A percentile compares a stretch with the other conserved stretches of the same genome.
Conservation (phyloP, 1,284 basidiomycete genomes). For the Cryptococcus neoformans region DNA sequence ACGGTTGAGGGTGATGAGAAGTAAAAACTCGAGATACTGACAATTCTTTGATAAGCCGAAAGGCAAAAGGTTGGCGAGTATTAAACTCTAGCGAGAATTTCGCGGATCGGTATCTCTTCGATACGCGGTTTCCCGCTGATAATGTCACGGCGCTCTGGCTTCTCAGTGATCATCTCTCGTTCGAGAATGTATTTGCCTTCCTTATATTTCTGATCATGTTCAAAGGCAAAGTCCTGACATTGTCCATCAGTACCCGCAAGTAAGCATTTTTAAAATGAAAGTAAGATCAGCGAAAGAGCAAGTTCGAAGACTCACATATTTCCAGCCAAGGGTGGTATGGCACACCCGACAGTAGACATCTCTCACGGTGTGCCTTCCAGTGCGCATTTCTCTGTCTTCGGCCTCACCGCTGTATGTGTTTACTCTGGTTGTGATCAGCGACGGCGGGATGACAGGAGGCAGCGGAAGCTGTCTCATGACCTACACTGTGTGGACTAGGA, state of each 20-base stretch:
- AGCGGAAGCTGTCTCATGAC: constrained; percentile 37
- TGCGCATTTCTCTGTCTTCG: constrained; percentile 92
- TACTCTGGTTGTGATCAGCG: constrained; percentile 70
- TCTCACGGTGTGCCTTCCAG: constrained; percentile 91
- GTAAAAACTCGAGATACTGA: too few species aligned
- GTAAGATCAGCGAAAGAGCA: neutral
- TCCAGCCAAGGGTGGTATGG: constrained; percentile 50
- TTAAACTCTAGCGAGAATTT: constrained; percentile 1
- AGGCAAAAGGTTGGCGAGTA: neutral
- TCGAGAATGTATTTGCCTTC: constrained; percentile 98
- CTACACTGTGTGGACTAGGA: constrained; percentile 88
- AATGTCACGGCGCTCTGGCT: constrained; percentile 30
- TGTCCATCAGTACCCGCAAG: neutral
- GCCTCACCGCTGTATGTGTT: constrained; percentile 85
- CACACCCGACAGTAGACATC: constrained; percentile 75
- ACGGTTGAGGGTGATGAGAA: too few species aligned
- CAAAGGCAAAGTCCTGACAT: constrained; percentile 81
- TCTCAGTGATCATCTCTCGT: constrained; percentile 67
- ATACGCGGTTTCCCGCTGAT: constrained; percentile 23
- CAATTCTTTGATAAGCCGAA: neutral
- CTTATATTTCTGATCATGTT: constrained; percentile 90
- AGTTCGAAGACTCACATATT: constrained; percentile 69
- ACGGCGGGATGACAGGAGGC: constrained; percentile 57
- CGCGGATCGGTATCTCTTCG: constrained; percentile 32
- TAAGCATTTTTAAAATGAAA: neutral